These are phyloP conservation scores for Bipolaris oryzae DNA, from an alignment of 2,329 filamentous ascomycete species.

Conservation along the genomic window DNA sequence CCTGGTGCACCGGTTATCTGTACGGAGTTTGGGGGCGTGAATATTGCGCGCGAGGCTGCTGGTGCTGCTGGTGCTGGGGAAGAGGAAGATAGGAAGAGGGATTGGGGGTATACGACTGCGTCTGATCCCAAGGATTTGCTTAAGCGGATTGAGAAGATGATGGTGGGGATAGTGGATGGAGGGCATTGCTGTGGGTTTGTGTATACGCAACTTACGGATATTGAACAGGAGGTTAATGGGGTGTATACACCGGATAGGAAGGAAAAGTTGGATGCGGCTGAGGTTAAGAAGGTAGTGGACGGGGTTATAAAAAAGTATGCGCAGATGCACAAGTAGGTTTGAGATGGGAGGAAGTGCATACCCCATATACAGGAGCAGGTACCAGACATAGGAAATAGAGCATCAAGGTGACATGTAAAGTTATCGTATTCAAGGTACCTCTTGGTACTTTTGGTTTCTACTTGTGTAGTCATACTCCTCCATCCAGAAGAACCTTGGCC, in stretches of 20 bases:
- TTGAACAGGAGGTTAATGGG: conserved; percentile 73
- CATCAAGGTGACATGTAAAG: too few relatives aligned
- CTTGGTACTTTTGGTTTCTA: not conserved
- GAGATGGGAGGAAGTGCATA: not conserved
- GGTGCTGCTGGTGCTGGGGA: not conserved
- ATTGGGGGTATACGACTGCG: conserved; percentile 73
- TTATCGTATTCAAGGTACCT: not conserved
- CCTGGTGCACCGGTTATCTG: conserved; percentile 66
- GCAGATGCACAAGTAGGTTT: conserved; percentile 24
- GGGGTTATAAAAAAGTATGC: conserved; percentile 45
- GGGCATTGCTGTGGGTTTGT: conserved; percentile 68
- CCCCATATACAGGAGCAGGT: not conserved
- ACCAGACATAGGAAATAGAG: not conserved
- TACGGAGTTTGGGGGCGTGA: conserved; percentile 72
- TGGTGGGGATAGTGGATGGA: conserved; percentile 62
- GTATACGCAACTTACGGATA: conserved; percentile 67
- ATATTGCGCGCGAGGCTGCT: conserved; percentile 60
- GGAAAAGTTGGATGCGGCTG: conserved; percentile 62
- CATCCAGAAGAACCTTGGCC: not conserved
- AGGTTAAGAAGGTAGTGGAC: conserved; percentile 64
- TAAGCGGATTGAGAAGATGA: conserved; percentile 62
- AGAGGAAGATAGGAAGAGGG: conserved; percentile 52
- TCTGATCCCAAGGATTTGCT: conserved; percentile 65
- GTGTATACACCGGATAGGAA: conserved; percentile 67
- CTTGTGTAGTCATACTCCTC: not conserved